Base-by-base conservation (phyloP, 2,329 filamentous ascomycete species). In the Hypoxylon sp. region DNA sequence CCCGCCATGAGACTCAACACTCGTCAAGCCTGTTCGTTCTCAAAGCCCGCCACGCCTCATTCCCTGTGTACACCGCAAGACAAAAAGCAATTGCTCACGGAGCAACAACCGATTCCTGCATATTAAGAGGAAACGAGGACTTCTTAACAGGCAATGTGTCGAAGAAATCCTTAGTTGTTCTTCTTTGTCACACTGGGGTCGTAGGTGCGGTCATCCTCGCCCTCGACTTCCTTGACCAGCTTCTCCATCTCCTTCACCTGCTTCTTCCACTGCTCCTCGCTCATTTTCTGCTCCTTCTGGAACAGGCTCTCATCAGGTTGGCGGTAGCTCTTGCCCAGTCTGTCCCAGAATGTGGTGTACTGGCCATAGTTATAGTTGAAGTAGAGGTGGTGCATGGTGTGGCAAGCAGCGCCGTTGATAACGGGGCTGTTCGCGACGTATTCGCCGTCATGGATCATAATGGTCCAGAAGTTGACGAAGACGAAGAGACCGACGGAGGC, bases 391-490 rank as follows among this genome's bases (percentile, higher is more conserved):
- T 98, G 95, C 86, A 94, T 89, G 22, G 92, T 94, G 81, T 98
- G 95, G 85, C 95, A 98, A 29, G 95, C 95, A 11, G 95, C 94
- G 56, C 95, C 95, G 79, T 98, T 98, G 82, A 98, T 90, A 73
- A 98, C 81, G n/a, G 94, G 92, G 76, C 91, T 93, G 82, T 98
- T 92, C 76, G 94, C 91, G 14, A 97, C 88, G 79, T 97, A 98
- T 83, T 98, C 95, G 76, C 95, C 95, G 76, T 98, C 95, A 81
- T 98, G 90, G 77, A 98, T 98, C 83, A 98, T 87, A 75, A 98
- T 93, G 42, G 94, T 97, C 95, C 95, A 98, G 81, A 98, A 89
- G 83, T 98, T 97, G 84, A 98, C 93, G 79, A 97, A 97, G 74
- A 91, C 84, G 82, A 98, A 98, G 39, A 97, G 89, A 11, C 86